These are phyloP conservation scores for Pichia nakasei DNA, from an alignment of 805 yeast genomes.

Conservation along the genomic window DNA sequence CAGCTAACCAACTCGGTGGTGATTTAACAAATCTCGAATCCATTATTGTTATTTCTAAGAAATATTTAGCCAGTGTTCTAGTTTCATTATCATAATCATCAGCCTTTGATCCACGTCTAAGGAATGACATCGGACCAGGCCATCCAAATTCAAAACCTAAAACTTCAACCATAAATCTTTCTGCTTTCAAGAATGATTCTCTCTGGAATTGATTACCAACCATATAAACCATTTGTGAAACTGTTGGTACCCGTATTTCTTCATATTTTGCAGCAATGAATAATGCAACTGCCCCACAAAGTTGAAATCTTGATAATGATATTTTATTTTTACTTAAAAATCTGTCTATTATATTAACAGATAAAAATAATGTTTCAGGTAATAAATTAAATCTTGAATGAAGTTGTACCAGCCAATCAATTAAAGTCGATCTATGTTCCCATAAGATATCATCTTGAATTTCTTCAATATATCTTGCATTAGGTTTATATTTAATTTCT, in stretches of 20 bases:
- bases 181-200: conserved; percentile 73
- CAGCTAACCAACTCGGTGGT: conserved; percentile 70
- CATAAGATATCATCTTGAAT: conserved; percentile 64
- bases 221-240: conserved; percentile 73
- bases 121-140: conserved; percentile 86
- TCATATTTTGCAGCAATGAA: conserved; percentile 93
- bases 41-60: conserved; percentile 68
- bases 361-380: conserved; percentile 77
- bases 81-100: conserved; percentile 80
- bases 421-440: conserved; percentile 72
- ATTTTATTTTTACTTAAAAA: conserved; percentile 66
- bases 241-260: conserved; percentile 84
- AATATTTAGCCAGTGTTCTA: conserved; percentile 79
- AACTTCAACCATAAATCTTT: conserved; percentile 63
- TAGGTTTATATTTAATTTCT: conserved; percentile 65
- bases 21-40: conserved; percentile 64
- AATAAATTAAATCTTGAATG: conserved; percentile 72
- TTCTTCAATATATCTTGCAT: conserved; percentile 63
- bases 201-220: conserved; percentile 76
- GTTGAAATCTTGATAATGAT: conserved; percentile 75
- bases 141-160: conserved; percentile 69
- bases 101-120: conserved; percentile 82
- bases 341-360: conserved; percentile 80
- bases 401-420: conserved; percentile 87
- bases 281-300: conserved; percentile 86